phyloP scores from a whole-genome alignment of 2,329 filamentous ascomycete genomes.

The Xylariomycetidae sp. region DNA sequence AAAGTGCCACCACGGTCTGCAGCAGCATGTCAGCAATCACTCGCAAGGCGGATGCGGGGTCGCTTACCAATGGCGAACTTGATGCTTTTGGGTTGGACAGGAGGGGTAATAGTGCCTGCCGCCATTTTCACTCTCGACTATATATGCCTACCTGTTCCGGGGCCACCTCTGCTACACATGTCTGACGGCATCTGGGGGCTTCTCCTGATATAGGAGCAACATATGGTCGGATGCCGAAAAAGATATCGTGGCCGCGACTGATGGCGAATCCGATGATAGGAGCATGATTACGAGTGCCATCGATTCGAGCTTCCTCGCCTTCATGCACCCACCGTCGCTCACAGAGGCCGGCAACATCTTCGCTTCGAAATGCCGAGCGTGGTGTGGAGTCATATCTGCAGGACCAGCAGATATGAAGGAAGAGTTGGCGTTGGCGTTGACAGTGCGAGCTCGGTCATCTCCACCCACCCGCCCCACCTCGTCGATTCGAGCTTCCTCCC shows the following conservation, averaged over 20 bases:
- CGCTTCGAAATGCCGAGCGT: no score
- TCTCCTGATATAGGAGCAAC: no score
- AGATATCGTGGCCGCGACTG: no score
- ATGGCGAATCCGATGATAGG: conserved; percentile 3
- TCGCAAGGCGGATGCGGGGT: not conserved
- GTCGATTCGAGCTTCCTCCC: conserved; percentile 5
- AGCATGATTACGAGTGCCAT: not conserved
- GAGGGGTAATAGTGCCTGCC: conserved; percentile 1
- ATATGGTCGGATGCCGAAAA: no score
- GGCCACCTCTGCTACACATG: no score
- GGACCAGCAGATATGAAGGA: no score
- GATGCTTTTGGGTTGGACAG: conserved; percentile 3
- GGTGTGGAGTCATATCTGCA: no score
- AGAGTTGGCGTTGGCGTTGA: no score
- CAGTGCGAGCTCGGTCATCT: not conserved
- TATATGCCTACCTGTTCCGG: no score
- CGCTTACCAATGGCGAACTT: conserved; percentile 4
- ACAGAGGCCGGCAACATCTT: not conserved
- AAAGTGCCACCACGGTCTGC: conserved; percentile 16
- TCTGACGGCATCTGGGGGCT: no score
- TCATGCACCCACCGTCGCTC: no score
- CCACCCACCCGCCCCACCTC: conserved; percentile 1
- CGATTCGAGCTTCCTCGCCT: conserved; percentile 4
- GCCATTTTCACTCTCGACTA: conserved; percentile 3
- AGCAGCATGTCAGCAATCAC: not conserved